Evolutionary conservation across 768 basidiomycete genomes (phyloP).

Genomic region (Termitomyces sp.): DNA sequence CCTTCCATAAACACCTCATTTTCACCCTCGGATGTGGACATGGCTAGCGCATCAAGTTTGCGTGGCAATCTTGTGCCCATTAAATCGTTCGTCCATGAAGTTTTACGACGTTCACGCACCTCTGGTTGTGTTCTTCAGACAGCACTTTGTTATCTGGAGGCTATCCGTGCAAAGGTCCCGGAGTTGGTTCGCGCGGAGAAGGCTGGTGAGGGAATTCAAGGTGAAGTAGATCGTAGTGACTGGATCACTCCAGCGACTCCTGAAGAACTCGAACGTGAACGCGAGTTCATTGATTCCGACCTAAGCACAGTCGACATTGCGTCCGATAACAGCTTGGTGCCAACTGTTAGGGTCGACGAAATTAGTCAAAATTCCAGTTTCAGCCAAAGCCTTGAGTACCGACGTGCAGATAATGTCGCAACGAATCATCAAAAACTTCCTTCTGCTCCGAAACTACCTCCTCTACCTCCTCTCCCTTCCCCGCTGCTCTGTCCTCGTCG

Average conservation of each 20-base stretch:
- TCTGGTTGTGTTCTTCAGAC: slow-evolving; percentile 82
- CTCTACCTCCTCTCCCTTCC: slow-evolving; percentile 51
- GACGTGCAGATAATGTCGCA: not conserved
- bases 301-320: not conserved
- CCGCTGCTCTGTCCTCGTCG: slow-evolving; percentile 86
- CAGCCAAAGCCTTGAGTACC: slow-evolving; percentile 12
- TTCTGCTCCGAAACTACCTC: slow-evolving; percentile 11
- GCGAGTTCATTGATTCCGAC: slow-evolving; percentile 23
- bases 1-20: slow-evolving; percentile 11
- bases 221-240: slow-evolving; percentile 36
- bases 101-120: slow-evolving; percentile 80
- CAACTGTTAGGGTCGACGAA: slow-evolving; percentile 41
- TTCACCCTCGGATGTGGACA: slow-evolving; percentile 17
- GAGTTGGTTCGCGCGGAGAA: slow-evolving; percentile 53
- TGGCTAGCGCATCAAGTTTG: slow-evolving; percentile 14
- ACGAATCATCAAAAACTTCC: slow-evolving; percentile 1
- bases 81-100: slow-evolving; percentile 82
- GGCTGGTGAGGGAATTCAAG: slow-evolving; percentile 33
- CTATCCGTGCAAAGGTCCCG: slow-evolving; percentile 67
- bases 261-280: slow-evolving; percentile 37
- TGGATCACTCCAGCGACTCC: slow-evolving; percentile 38
- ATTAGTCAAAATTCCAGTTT: slow-evolving; percentile 16
- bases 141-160: slow-evolving; percentile 84
- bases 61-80: slow-evolving; percentile 50
- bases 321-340: slow-evolving; percentile 24